phyloP scores from a whole-genome alignment of 345 rosid genomes.

The Leavenworthia alabamica region DNA sequence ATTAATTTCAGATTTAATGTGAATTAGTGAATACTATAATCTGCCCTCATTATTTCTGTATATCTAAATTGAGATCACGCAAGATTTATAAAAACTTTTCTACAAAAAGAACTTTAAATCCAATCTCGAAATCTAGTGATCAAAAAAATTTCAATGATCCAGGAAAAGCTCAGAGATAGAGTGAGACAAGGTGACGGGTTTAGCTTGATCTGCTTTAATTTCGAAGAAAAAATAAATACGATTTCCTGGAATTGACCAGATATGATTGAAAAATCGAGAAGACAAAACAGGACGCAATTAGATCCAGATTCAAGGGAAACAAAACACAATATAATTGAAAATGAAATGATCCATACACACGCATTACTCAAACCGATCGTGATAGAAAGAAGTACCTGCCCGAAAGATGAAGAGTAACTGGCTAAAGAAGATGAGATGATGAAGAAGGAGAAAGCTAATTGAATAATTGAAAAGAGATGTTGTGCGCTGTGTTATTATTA shows the following conservation, averaged over 20 bases:
- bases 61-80: neutral
- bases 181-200: neutral
- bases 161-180: neutral
- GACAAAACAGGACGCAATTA: neutral
- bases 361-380: conserved; percentile 14
- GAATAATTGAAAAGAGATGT: conserved; percentile 18
- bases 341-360: conserved; percentile 11
- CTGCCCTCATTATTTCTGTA: neutral
- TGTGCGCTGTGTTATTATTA: conserved; percentile 19
- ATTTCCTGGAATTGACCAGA: conserved; percentile 6
- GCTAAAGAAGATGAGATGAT: conserved; percentile 9
- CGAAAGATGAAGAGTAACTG: conserved; percentile 1
- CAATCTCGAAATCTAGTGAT: neutral
- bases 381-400: conserved; percentile 4
- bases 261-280: neutral
- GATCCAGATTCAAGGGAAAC: neutral
- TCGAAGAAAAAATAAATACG: neutral
- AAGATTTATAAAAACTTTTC: neutral
- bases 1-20: neutral
- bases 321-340: neutral
- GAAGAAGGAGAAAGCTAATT: neutral
- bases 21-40: neutral
- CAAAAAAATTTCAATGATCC: neutral
- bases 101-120: neutral
- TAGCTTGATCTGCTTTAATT: neutral